Evolutionary conservation across 139 green algal genomes (phyloP).

Genomic region (Microglena sp.): DNA sequence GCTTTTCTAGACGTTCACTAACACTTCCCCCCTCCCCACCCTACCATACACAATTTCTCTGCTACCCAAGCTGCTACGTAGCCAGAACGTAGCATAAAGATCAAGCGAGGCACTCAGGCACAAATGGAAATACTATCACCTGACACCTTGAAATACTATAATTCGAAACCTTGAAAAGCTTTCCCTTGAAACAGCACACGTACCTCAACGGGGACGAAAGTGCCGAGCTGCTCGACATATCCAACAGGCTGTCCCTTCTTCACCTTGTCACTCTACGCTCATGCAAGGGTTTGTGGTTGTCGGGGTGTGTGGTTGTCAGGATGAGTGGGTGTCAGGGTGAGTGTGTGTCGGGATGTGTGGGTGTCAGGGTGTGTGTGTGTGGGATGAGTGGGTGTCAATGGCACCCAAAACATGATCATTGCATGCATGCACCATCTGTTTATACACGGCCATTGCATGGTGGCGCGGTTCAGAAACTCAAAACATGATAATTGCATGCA

Average conservation of each 20-base stretch:
- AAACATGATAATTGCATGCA: no score
- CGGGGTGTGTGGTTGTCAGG: background rate
- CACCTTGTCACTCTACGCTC: constrained; percentile 50
- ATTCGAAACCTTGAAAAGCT: no score
- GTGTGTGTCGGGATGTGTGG: no score
- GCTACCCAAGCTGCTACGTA: background rate
- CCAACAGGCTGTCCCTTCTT: constrained; percentile 79
- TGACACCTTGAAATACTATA: background rate
- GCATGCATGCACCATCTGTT: no score
- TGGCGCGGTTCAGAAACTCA: no score
- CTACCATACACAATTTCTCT: background rate
- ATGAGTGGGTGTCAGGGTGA: background rate
- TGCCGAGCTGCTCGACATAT: constrained; percentile 93
- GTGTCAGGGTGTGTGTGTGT: background rate
- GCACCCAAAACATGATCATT: no score
- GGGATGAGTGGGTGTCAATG: background rate
- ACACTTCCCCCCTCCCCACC: background rate
- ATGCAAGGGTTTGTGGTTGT: background rate
- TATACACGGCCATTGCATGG: no score
- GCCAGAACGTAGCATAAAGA: background rate
- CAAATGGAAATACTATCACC: background rate
- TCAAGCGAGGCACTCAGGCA: background rate
- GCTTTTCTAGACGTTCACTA: background rate
- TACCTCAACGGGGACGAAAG: constrained; percentile 73
- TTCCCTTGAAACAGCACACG: no score